A percentile compares a stretch with the other conserved stretches of the same genome.
Conservation (phyloP, 306 rosid genomes). For the Trichosanthes cucumerina region DNA sequence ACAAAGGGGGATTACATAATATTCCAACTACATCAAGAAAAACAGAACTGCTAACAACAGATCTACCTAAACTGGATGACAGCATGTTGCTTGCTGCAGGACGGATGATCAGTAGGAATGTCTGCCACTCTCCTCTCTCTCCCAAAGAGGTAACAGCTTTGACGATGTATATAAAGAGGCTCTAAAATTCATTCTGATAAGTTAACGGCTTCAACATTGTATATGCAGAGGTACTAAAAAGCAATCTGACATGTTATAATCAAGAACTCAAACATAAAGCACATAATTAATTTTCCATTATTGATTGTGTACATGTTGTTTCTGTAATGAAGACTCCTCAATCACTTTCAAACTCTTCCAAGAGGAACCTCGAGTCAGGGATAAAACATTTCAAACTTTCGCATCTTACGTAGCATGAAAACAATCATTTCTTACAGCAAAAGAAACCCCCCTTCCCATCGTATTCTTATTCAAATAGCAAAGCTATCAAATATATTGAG, state of each 20-base stretch:
- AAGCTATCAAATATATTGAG: not conserved
- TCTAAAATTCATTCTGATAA: conserved; percentile 36
- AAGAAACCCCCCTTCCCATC: not conserved
- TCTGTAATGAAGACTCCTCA: not conserved
- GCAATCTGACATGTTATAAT: not conserved
- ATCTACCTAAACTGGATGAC: conserved; percentile 82
- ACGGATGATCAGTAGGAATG: conserved; percentile 95
- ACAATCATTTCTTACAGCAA: not conserved
- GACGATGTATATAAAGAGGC: conserved; percentile 91
- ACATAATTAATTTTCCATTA: not conserved
- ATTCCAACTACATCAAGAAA: not conserved
- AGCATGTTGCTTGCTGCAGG: conserved; percentile 99
- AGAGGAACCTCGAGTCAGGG: not conserved
- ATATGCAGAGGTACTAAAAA: not conserved
- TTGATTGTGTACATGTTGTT: not conserved
- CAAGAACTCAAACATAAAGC: not conserved
- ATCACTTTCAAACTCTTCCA: not conserved
- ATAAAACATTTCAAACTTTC: not conserved
- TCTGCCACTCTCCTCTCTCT: conserved; percentile 98
- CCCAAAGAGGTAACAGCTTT: conserved; percentile 95
- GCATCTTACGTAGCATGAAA: not conserved
- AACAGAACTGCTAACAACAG: conserved; percentile 12
- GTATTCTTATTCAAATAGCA: not conserved
- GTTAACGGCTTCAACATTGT: not conserved
- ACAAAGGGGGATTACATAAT: not conserved